These are phyloP conservation scores for Didymella sp. DNA, from an alignment of 2,329 filamentous ascomycete genomes.

Conservation along the genomic window DNA sequence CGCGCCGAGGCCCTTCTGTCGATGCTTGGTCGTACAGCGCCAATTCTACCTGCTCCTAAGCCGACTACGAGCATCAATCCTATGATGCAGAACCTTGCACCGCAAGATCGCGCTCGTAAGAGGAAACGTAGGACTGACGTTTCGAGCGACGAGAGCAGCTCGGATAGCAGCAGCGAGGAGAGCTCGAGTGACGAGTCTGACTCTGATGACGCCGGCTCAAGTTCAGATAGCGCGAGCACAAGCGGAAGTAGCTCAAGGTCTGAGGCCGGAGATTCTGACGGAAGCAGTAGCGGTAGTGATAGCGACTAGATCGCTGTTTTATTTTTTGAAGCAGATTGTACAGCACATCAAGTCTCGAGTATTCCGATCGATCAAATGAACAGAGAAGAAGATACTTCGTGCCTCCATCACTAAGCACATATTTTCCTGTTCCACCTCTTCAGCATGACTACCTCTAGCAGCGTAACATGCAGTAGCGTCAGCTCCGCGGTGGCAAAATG, in stretches of 20 bases:
- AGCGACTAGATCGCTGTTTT: not conserved
- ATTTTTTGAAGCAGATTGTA: not conserved
- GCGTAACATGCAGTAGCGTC: not conserved
- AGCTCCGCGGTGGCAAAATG: conserved; percentile 16
- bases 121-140: conserved; percentile 40
- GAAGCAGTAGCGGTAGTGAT: conserved; percentile 25
- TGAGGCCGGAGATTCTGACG: conserved; percentile 6
- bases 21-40: conserved; percentile 38
- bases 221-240: conserved; percentile 14
- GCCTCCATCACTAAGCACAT: too few species aligned
- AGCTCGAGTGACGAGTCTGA: conserved; percentile 32
- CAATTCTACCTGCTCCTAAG: conserved; percentile 28
- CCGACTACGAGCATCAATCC: conserved; percentile 25
- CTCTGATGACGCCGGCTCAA: conserved; percentile 22
- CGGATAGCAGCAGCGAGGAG: conserved; percentile 39
- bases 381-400: not conserved
- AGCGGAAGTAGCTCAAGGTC: conserved; percentile 11
- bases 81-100: conserved; percentile 23
- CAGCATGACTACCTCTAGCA: too few species aligned
- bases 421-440: too few species aligned
- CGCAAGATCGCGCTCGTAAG: conserved; percentile 28
- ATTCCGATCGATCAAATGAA: not conserved
- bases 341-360: too few species aligned
- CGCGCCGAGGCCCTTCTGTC: conserved; percentile 43
- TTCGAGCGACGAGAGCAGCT: conserved; percentile 45